Evolutionary conservation across 805 yeast species (phyloP), one percentile per base, ranked within the genome.

Genomic region (Phaffomyces antillensis): DNA sequence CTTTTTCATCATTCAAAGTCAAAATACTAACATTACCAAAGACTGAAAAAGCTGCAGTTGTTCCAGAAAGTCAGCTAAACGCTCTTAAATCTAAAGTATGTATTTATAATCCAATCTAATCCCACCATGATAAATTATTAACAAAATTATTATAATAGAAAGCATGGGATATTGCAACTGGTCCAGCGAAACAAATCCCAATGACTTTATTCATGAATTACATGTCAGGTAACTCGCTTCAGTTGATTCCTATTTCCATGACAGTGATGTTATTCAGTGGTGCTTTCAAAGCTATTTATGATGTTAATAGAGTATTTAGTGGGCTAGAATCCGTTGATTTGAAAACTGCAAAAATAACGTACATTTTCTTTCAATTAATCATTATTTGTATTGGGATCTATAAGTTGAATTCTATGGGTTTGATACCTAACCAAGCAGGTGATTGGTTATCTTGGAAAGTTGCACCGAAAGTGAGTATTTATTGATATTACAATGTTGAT

Each of bases 391-490:
- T 88, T 33, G 98, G 97, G 3, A 57, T 89, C 16, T 89, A 87
- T 79, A 93, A 93, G 62, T 67, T 93, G 47, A 80, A 85, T 54
- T 69, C 73, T 20, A 86, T 91, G 96, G 98, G 97, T 0, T 68
- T 91, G 52, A 79, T 91, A 47, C 99, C 99, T 20, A 86, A 84
- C 54, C 83, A 80, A 33, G 74, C 74, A 39, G 83, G 95, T 52
- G 99, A 91, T 60, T 93, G 98, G 98, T 66, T 91, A 16, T 80
- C 88, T 7, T 90, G 95, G 90, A 95, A 89, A 3, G 67, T 71
- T 7, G 52, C 70, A 4, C 47, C 43, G 5, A 37, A 25, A 18
- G 63, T 64, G 26, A 39, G 53, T 45, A 17, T 20, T n/a, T 28
- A 11, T 28, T 28, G 12, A n/a, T n/a, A 32, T 31, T 31, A 20